Evolutionary conservation across 129 eudicot genomes (phyloP).

Genomic region (Flaveria trinervia): DNA sequence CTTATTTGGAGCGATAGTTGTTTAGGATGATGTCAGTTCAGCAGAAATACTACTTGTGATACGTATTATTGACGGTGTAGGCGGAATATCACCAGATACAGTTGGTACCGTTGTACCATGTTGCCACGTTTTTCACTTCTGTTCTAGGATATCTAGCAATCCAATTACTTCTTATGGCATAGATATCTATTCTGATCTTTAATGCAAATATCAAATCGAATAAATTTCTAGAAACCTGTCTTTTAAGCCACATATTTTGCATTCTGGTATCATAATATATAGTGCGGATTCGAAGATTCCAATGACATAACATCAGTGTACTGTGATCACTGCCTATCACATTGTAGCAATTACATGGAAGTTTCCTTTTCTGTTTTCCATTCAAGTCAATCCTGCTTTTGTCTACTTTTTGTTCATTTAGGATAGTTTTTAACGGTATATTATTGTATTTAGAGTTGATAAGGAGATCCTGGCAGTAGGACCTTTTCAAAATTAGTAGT

Average conservation of each 20-base stretch:
- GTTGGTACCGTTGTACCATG: neutral
- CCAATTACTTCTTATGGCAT: neutral
- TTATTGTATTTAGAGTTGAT: neutral
- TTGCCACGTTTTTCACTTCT: neutral
- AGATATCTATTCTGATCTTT: neutral
- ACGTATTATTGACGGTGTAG: too few relatives aligned
- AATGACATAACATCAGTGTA: neutral
- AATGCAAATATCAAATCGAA: slow-evolving; percentile 5
- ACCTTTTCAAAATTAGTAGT: neutral
- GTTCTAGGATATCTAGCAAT: neutral
- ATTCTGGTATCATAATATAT: neutral
- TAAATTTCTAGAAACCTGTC: neutral
- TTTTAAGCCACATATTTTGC: neutral
- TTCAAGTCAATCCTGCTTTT: neutral
- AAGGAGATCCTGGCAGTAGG: slow-evolving; percentile 14
- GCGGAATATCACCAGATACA: too few relatives aligned
- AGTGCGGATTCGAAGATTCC: neutral
- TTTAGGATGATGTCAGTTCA: too few relatives aligned
- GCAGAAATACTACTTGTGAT: too few relatives aligned
- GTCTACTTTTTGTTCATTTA: slow-evolving; percentile 2
- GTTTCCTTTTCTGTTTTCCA: neutral
- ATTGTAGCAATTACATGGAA: slow-evolving; percentile 10
- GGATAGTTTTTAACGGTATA: neutral
- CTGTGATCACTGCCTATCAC: slow-evolving; percentile 12
- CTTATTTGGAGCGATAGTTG: too few relatives aligned